phyloP scores from a whole-genome alignment of 148 eudicot species.

The Talinum fruticosum region DNA sequence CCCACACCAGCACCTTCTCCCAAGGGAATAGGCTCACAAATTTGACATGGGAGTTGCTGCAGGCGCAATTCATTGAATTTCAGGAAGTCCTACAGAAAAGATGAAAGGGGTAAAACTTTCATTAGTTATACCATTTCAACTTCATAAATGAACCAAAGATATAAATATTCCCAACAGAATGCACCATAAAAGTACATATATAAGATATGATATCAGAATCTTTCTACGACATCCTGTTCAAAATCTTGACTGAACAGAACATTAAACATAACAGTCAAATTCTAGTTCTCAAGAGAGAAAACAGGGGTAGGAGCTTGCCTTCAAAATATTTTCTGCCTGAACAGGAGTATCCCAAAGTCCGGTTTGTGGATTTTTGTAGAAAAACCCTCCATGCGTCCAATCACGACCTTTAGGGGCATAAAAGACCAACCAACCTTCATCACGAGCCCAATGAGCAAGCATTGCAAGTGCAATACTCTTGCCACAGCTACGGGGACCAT shows the following conservation, averaged over 20 bases:
- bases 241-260: not conserved
- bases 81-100: slow-evolving; percentile 60
- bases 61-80: slow-evolving; percentile 59
- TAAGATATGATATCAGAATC: not conserved
- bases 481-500: slow-evolving; percentile 89
- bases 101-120: slow-evolving; percentile 1
- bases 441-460: slow-evolving; percentile 98
- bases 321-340: slow-evolving; percentile 75
- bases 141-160: not conserved
- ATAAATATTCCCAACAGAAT: not conserved
- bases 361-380: slow-evolving; percentile 66
- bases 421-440: slow-evolving; percentile 92
- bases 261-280: not conserved
- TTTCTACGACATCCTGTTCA: not conserved
- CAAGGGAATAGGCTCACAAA: slow-evolving; percentile 75
- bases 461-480: slow-evolving; percentile 92
- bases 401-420: slow-evolving; percentile 74
- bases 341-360: slow-evolving; percentile 96
- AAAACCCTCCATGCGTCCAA: slow-evolving; percentile 94
- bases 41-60: slow-evolving; percentile 59
- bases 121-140: slow-evolving; percentile 6
- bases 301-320: slow-evolving; percentile 44
- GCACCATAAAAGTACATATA: not conserved
- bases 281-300: not conserved
- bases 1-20: slow-evolving; percentile 96